A percentile compares a stretch with the other conserved stretches of the same genome.
Evolutionary conservation across 2,329 filamentous ascomycete species (phyloP).

Genomic region (Colletotrichum ledebouriae): DNA sequence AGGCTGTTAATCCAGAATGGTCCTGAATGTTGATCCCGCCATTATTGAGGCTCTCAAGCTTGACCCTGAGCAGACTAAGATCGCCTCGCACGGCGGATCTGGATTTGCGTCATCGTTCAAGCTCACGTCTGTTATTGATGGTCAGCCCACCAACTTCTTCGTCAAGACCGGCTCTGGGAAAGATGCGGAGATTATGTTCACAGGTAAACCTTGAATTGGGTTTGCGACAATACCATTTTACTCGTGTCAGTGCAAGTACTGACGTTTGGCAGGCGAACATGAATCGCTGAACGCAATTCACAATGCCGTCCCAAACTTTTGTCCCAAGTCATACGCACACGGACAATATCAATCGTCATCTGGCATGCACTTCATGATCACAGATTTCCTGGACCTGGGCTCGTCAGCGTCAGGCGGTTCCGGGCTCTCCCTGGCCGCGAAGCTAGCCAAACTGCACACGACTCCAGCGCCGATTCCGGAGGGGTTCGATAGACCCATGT

Average conservation of each 20-base stretch:
- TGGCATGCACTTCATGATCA: conserved; percentile 71
- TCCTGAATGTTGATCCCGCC: conserved; percentile 69
- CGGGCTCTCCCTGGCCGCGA: conserved; percentile 74
- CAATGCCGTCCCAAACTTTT: conserved; percentile 77
- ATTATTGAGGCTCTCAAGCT: conserved; percentile 73
- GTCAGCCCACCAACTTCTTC: conserved; percentile 71
- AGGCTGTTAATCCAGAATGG: conserved; percentile 10
- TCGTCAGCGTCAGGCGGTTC: conserved; percentile 58
- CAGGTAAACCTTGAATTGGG: conserved; percentile 57
- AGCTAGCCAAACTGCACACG: conserved; percentile 83
- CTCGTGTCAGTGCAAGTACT: neutral
- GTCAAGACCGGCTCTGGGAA: conserved; percentile 77
- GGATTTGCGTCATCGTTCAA: conserved; percentile 79
- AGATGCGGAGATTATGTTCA: conserved; percentile 77
- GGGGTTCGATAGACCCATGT: conserved; percentile 72
- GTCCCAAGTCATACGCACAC: conserved; percentile 80
- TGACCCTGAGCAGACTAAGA: conserved; percentile 65
- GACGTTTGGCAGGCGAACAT: conserved; percentile 76
- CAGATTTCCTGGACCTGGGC: conserved; percentile 82
- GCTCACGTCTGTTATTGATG: conserved; percentile 60
- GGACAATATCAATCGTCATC: conserved; percentile 71
- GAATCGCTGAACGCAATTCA: conserved; percentile 87
- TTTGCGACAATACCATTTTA: conserved; percentile 17
- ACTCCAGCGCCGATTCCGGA: conserved; percentile 77
- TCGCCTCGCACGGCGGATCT: conserved; percentile 74